Base-by-base conservation (phyloP, 2,329 filamentous ascomycete species). In the Cordyceps tenuipes region DNA sequence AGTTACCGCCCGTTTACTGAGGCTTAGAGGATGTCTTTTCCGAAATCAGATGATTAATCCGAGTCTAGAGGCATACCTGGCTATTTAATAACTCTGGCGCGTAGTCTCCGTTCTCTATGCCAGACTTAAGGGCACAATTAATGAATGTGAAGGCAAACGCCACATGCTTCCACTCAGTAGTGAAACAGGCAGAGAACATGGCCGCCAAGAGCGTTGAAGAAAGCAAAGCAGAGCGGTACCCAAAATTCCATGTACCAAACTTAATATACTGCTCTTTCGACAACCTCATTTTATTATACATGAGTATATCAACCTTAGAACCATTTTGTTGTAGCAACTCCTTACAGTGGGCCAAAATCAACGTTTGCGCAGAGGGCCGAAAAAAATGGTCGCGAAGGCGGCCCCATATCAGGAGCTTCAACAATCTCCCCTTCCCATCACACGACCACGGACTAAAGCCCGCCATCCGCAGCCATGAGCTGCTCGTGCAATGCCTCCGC, bases 401-500 rank as follows among this genome's bases (percentile, higher is more conserved):
- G 31, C 50, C 57, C 57, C 50, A 41, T 52, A 51, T 54, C 12
- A 48, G 41, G 41, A 60, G 51, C 49, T 39, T 44, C 10, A 19
- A 23, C 26, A 46, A 23, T 54, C 26, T 60, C 58, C 46, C 51
- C 36, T 60, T 60, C 12, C 44, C 57, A 59, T 59, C 56, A 59
- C 49, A 53, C 57, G 49, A 59, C 55, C 46, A 51, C 53, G n/a
- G 34, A 58, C 23, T 15, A 5, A 19, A 50, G 19, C 17, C 21
- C 21, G 9, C 39, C 10, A n/a, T 53, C 12, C 10, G 41, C 56
- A 62, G 67, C 62, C 52, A 82, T 82, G 79, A 73, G 67, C 62
- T 82, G 79, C 66, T 69, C 75, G 23, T 83, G 80, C 63, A 75
- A 77, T 61, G 72, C 71, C 7, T 70, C 72, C 34, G 73, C 79